Evolutionary conservation across 768 basidiomycete species (phyloP).

Genomic region (Porphyrellus cyaneotinctus): DNA sequence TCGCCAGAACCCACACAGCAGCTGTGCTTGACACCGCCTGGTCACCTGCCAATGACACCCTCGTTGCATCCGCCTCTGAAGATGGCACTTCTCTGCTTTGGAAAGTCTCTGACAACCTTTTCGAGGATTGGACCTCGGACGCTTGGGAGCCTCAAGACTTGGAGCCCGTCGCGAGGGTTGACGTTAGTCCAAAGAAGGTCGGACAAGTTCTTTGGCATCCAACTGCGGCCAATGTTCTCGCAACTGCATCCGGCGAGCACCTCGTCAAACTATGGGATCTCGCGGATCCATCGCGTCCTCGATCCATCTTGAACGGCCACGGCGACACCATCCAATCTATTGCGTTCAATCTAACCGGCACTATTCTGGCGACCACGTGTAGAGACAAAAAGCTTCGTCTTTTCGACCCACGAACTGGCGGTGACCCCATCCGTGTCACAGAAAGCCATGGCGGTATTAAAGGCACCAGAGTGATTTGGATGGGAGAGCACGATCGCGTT

Average conservation of each 20-base stretch:
- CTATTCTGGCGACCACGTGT: constrained; percentile 81
- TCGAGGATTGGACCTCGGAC: constrained; percentile 84
- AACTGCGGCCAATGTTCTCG: constrained; percentile 81
- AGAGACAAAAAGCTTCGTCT: constrained; percentile 89
- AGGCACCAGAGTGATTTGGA: constrained; percentile 83
- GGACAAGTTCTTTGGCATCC: constrained; percentile 96
- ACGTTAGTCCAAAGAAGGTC: constrained; percentile 80
- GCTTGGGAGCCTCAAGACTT: constrained; percentile 80
- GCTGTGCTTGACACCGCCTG: constrained; percentile 93
- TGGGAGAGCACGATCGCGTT: constrained; percentile 84
- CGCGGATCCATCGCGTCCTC: constrained; percentile 61
- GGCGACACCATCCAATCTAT: constrained; percentile 85
- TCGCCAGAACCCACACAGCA: constrained; percentile 82
- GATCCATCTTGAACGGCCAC: constrained; percentile 65
- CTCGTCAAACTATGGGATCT: constrained; percentile 91
- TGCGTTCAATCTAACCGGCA: constrained; percentile 78
- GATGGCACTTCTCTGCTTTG: constrained; percentile 93
- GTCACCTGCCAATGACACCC: constrained; percentile 88
- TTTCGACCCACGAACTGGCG: constrained; percentile 84
- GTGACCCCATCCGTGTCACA: constrained; percentile 72
- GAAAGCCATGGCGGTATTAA: constrained; percentile 95
- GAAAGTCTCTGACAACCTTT: constrained; percentile 64
- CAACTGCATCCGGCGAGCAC: constrained; percentile 79
- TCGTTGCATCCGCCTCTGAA: constrained; percentile 90
- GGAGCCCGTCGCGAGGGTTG: constrained; percentile 78